A percentile compares a stretch with the other conserved stretches of the same genome.
These are phyloP conservation scores for Acer campestre DNA, from an alignment of 345 rosid genomes.

Conservation along the genomic window DNA sequence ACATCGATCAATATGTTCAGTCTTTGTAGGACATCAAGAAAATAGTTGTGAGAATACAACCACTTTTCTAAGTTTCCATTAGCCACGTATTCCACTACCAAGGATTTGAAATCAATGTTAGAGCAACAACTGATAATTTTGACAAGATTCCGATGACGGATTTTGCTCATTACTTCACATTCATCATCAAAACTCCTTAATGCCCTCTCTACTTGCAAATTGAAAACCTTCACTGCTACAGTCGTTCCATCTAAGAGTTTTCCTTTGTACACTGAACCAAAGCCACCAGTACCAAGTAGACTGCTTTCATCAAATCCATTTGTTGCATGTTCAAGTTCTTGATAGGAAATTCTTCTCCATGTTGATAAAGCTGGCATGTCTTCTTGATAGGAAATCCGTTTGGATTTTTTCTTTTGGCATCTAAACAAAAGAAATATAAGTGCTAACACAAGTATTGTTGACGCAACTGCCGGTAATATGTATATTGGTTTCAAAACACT, in stretches of 20 bases:
- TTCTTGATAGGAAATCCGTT: no score
- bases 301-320: background rate
- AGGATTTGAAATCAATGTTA: background rate
- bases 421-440: background rate
- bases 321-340: constrained; percentile 1
- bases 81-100: no score
- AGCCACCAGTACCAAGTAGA: background rate
- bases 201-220: background rate
- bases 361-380: background rate
- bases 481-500: background rate
- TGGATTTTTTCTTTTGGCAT: background rate
- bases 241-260: background rate
- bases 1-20: constrained; percentile 21
- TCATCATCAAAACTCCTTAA: background rate
- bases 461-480: background rate
- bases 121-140: background rate
- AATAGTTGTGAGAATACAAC: background rate
- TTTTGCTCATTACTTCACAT: constrained; percentile 11
- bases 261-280: constrained; percentile 1
- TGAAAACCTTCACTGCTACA: constrained; percentile 1
- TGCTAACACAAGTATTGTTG: background rate
- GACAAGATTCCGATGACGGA: constrained; percentile 9
- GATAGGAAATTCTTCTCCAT: background rate
- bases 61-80: no score
- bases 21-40: background rate